A percentile compares a stretch with the other conserved stretches of the same genome.
phyloP scores from a whole-genome alignment of 78 protist genomes.

The Cavenderia fasciculata region DNA sequence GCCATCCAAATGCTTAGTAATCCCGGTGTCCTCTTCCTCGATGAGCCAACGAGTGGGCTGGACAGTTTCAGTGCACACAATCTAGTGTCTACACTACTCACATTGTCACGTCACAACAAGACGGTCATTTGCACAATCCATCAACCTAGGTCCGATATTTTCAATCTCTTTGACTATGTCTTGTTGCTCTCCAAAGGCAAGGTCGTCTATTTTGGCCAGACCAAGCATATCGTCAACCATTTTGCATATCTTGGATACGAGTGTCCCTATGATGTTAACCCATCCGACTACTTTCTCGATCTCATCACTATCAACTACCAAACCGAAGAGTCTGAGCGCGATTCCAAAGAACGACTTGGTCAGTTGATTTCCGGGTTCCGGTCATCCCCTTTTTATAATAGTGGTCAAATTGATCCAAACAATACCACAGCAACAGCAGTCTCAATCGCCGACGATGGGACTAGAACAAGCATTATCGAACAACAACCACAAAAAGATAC shows the following conservation, averaged over 20 bases:
- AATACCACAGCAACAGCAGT: neutral
- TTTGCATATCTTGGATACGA: conserved; percentile 22
- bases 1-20: conserved; percentile 84
- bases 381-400: neutral
- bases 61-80: conserved; percentile 72
- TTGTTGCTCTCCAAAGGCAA: conserved; percentile 37
- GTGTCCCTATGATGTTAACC: conserved; percentile 51
- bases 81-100: conserved; percentile 22
- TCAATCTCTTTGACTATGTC: conserved; percentile 39
- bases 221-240: neutral
- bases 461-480: neutral
- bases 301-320: conserved; percentile 24
- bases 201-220: conserved; percentile 8
- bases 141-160: conserved; percentile 37
- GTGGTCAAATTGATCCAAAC: neutral
- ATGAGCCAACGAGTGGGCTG: conserved; percentile 78
- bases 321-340: conserved; percentile 1
- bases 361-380: neutral
- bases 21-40: conserved; percentile 77
- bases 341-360: neutral
- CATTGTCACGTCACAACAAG: conserved; percentile 17
- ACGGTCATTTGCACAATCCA: conserved; percentile 37
- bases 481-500: neutral
- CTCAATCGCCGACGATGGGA: neutral
- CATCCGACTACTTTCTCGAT: conserved; percentile 44